Evolutionary conservation across 148 eudicot genomes (phyloP).

Genomic region (Pharnaceum exiguum): DNA sequence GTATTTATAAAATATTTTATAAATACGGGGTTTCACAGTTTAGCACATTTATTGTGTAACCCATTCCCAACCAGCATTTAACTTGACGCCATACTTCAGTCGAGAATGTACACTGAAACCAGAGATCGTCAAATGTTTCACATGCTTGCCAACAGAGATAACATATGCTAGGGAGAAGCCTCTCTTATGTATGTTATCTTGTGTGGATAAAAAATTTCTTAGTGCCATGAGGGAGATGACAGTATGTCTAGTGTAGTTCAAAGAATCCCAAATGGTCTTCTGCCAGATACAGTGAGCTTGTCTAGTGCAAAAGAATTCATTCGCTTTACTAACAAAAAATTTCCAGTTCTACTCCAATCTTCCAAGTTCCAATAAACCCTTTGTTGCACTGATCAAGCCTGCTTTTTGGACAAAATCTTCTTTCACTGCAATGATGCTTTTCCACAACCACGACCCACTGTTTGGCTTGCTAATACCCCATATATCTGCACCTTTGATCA

Average conservation of each 20-base stretch:
- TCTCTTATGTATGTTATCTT: neutral
- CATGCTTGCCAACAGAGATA: neutral
- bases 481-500: neutral
- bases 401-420: too few species aligned
- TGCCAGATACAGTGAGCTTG: neutral
- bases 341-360: neutral
- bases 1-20: too few species aligned
- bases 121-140: neutral
- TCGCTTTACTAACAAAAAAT: neutral
- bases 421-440: too few species aligned
- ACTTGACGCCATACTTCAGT: neutral
- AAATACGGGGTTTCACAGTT: too few species aligned
- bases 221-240: neutral
- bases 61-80: too few species aligned
- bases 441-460: too few species aligned
- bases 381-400: too few species aligned
- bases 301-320: neutral
- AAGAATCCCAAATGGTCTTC: neutral
- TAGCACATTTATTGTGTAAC: too few species aligned
- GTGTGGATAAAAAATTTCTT: neutral
- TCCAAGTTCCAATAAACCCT: too few species aligned
- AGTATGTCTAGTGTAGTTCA: neutral
- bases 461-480: too few species aligned
- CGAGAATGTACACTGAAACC: neutral
- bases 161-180: neutral